phyloP scores from a whole-genome alignment of 1,284 basidiomycete genomes.

The Naganishia liquefaciens region DNA sequence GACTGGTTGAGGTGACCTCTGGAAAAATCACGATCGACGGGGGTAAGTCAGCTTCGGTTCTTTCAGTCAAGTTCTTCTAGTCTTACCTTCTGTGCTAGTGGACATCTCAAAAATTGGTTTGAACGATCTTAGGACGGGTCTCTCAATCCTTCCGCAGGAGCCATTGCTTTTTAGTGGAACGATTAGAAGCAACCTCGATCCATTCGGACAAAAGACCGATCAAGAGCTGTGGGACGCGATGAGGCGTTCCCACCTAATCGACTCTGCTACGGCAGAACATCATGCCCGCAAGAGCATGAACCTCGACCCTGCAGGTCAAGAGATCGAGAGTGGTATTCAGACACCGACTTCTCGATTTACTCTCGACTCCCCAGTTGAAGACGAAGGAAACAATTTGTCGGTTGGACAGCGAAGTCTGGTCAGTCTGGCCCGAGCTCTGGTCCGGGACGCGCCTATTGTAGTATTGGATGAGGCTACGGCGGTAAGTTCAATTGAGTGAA shows the following conservation, averaged over 20 bases:
- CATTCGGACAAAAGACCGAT: conserved; percentile 72
- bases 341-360: conserved; percentile 46
- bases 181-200: conserved; percentile 66
- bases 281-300: conserved; percentile 38
- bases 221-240: conserved; percentile 78
- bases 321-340: conserved; percentile 10
- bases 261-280: conserved; percentile 33
- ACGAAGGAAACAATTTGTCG: conserved; percentile 76
- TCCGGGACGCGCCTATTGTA: conserved; percentile 59
- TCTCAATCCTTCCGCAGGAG: conserved; percentile 83
- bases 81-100: conserved; percentile 37
- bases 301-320: conserved; percentile 17
- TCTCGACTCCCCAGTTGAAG: conserved; percentile 76
- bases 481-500: conserved; percentile 32
- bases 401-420: conserved; percentile 68
- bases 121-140: conserved; percentile 55
- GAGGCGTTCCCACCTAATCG: conserved; percentile 71
- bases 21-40: conserved; percentile 55
- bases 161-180: conserved; percentile 63
- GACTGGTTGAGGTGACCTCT: conserved; percentile 53
- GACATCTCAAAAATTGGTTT: conserved; percentile 59
- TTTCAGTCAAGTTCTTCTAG: conserved; percentile 25
- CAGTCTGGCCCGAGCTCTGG: conserved; percentile 69
- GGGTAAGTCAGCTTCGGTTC: conserved; percentile 14
- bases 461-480: conserved; percentile 62